A percentile compares a stretch with the other conserved stretches of the same genome.
Evolutionary conservation across 2,329 filamentous ascomycete genomes (phyloP).

Genomic region (Endocalyx cinctus): DNA sequence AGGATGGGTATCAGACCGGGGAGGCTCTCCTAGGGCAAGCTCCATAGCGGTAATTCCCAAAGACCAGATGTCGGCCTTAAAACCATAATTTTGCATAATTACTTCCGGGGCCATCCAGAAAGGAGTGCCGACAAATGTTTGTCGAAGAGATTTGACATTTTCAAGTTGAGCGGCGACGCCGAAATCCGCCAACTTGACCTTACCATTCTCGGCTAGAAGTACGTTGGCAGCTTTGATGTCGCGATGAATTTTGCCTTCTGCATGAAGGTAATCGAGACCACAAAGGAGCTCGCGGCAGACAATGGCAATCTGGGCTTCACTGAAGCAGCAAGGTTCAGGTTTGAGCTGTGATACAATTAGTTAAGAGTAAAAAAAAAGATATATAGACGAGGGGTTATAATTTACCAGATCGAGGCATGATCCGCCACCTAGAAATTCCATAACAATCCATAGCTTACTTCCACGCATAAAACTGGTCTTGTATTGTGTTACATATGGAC

Average conservation of each 20-base stretch:
- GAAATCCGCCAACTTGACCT: constrained; percentile 95
- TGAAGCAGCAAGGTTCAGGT: constrained; percentile 69
- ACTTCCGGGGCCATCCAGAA: constrained; percentile 99
- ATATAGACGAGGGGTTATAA: too few relatives aligned
- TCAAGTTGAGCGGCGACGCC: constrained; percentile 94
- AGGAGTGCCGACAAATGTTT: constrained; percentile 95
- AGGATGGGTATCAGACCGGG: constrained; percentile 82
- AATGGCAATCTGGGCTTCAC: constrained; percentile 87
- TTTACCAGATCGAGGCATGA: constrained; percentile 88
- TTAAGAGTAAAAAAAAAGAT: too few relatives aligned
- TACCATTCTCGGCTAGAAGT: constrained; percentile 82
- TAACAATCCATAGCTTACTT: constrained; percentile 98
- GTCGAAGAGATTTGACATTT: constrained; percentile 94
- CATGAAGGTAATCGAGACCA: constrained; percentile 88
- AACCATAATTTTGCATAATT: constrained; percentile 97
- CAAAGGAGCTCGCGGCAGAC: constrained; percentile 87
- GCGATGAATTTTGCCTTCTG: constrained; percentile 90
- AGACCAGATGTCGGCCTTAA: constrained; percentile 98
- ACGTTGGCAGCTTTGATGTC: constrained; percentile 97
- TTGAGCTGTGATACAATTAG: constrained; percentile 66
- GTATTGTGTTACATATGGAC: constrained; percentile 92
- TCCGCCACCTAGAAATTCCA: constrained; percentile 94
- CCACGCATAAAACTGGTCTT: constrained; percentile 94
- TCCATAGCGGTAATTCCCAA: constrained; percentile 92
- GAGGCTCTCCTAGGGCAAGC: constrained; percentile 85